These are phyloP conservation scores for Aspergillus novoparasiticus DNA, from an alignment of 2,329 filamentous ascomycete genomes.

Conservation along the genomic window DNA sequence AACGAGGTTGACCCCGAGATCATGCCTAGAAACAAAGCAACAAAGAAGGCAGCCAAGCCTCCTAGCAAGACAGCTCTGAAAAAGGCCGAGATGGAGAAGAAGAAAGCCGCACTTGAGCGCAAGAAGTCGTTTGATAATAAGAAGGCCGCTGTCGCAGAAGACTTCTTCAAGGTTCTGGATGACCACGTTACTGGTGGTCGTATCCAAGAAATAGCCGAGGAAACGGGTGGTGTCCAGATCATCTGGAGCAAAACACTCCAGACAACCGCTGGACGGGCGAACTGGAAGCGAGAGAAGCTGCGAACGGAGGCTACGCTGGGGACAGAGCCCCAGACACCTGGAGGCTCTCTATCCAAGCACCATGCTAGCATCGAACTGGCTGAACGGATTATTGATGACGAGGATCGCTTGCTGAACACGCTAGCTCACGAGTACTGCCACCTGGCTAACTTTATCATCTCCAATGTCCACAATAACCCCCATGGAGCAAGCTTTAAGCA, in stretches of 20 bases:
- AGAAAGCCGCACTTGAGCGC: conserved; percentile 36
- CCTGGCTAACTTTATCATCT: conserved; percentile 87
- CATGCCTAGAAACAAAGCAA: conserved; percentile 10
- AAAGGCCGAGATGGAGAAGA: conserved; percentile 39
- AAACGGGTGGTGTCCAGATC: conserved; percentile 61
- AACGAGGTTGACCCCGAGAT: conserved; percentile 32
- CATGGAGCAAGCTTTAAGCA: conserved; percentile 83
- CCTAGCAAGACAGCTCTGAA: conserved; percentile 44
- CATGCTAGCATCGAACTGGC: conserved; percentile 83
- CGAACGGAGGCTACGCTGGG: not conserved
- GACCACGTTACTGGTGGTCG: conserved; percentile 51
- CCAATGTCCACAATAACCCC: conserved; percentile 71
- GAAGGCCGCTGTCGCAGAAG: conserved; percentile 56
- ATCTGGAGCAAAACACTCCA: conserved; percentile 65
- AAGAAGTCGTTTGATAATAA: conserved; percentile 56
- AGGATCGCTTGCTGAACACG: conserved; percentile 79
- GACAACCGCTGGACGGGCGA: conserved; percentile 66
- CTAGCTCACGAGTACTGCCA: conserved; percentile 98
- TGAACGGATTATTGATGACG: conserved; percentile 80
- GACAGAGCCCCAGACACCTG: conserved; percentile 5
- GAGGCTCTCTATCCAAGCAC: conserved; percentile 48
- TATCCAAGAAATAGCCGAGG: conserved; percentile 50
- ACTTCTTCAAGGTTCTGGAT: conserved; percentile 61
- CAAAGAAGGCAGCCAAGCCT: conserved; percentile 24
- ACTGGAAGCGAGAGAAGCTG: conserved; percentile 64